Percentiles rank a stretch among this genome's conserved stretches.
Evolutionary conservation across 495 filamentous ascomycete species (phyloP).

Genomic region (Neurospora pannonica): DNA sequence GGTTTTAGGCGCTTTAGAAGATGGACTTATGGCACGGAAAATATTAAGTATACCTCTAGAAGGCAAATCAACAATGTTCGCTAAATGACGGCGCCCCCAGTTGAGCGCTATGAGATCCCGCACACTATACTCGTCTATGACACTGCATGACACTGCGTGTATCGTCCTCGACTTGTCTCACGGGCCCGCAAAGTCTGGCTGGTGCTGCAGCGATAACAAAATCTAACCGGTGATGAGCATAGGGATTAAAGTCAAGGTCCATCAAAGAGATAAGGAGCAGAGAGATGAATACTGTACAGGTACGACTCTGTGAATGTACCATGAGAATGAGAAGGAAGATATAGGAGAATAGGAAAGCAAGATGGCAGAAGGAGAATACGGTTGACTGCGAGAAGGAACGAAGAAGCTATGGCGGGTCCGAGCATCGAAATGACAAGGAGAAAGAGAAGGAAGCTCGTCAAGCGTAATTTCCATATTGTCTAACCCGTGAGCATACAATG

Average conservation of each 20-base stretch:
- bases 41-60: neutral
- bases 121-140: neutral
- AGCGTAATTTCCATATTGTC: neutral
- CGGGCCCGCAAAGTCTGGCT: neutral
- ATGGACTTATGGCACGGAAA: neutral
- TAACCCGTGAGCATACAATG: neutral
- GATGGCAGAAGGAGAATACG: neutral
- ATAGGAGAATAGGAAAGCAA: neutral
- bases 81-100: neutral
- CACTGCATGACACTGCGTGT: neutral
- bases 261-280: neutral
- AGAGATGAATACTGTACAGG: neutral
- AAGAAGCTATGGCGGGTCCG: neutral
- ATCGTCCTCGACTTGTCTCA: neutral
- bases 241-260: neutral
- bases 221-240: neutral
- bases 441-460: neutral
- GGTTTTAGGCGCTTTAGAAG: neutral
- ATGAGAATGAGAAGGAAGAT: neutral
- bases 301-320: neutral
- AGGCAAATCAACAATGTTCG: neutral
- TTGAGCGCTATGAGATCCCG: neutral
- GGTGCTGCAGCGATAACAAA: neutral
- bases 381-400: neutral
- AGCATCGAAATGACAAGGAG: neutral